A percentile compares a stretch with the other conserved stretches of the same genome.
These are phyloP conservation scores for Wickerhamomyces rabaulensis DNA, from an alignment of 805 yeast genomes.

Conservation along the genomic window DNA sequence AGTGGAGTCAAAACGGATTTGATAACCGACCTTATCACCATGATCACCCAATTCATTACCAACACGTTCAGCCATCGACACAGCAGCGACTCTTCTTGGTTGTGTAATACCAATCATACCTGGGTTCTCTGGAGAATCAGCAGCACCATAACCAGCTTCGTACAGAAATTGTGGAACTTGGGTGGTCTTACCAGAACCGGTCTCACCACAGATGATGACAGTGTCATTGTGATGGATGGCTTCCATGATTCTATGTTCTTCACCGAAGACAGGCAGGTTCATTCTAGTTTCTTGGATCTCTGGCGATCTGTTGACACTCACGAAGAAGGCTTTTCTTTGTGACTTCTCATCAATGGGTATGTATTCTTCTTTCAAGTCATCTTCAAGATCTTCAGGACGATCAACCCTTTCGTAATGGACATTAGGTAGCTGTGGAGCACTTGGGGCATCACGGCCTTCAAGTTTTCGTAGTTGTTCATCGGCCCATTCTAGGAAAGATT, in stretches of 20 bases:
- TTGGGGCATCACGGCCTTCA: conserved; percentile 53
- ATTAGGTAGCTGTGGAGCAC: conserved; percentile 32
- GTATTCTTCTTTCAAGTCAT: conserved; percentile 59
- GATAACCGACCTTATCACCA: conserved; percentile 67
- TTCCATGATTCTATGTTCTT: conserved; percentile 93
- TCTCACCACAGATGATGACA: conserved; percentile 91
- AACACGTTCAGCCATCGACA: conserved; percentile 84
- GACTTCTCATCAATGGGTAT: conserved; percentile 50
- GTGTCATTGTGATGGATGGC: conserved; percentile 90
- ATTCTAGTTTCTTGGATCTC: conserved; percentile 64
- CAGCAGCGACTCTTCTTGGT: conserved; percentile 92
- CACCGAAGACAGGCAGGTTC: conserved; percentile 81
- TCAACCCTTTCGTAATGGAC: conserved; percentile 47
- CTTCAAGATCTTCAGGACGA: conserved; percentile 68
- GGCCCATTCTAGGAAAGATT: conserved; percentile 86
- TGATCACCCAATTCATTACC: conserved; percentile 71
- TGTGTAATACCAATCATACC: conserved; percentile 97
- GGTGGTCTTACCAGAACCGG: conserved; percentile 98
- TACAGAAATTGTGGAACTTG: conserved; percentile 95
- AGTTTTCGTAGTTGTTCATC: conserved; percentile 59
- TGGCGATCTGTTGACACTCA: conserved; percentile 58
- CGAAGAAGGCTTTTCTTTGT: conserved; percentile 57
- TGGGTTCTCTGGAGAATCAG: conserved; percentile 53
- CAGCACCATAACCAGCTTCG: conserved; percentile 84
- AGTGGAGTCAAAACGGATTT: conserved; percentile 74